Conservation (phyloP, 1,139 yeast species). For the Kodamaea sp. region DNA sequence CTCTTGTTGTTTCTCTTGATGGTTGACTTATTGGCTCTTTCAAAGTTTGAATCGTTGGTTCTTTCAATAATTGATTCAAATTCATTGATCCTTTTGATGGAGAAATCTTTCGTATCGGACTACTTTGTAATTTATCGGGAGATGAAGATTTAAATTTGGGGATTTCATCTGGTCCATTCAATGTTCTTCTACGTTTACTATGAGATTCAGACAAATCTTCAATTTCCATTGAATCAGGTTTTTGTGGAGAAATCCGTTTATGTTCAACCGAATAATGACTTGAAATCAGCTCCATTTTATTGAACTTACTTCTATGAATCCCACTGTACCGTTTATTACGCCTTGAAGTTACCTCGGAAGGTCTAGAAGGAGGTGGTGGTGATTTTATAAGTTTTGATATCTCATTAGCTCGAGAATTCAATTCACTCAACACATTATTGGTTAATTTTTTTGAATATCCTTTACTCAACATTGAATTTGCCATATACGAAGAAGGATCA, state of each 20-base stretch:
- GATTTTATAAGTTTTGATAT: conserved; percentile 21
- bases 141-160: conserved; percentile 12
- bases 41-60: too few species aligned
- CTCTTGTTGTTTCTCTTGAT: too few species aligned
- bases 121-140: conserved; percentile 9
- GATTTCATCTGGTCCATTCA: conserved; percentile 25
- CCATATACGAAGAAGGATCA: conserved; percentile 10
- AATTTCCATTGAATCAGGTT: conserved; percentile 1
- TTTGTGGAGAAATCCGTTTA: background rate
- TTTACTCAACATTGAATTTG: conserved; percentile 29
- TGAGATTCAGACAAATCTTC: conserved; percentile 10
- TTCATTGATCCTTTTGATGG: conserved; percentile 42
- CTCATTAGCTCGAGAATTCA: conserved; percentile 34
- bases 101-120: conserved; percentile 28
- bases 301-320: conserved; percentile 32
- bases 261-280: conserved; percentile 34
- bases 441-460: conserved; percentile 43
- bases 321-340: conserved; percentile 31
- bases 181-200: conserved; percentile 22
- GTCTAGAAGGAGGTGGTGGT: conserved; percentile 9
- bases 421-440: conserved; percentile 39
- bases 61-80: conserved; percentile 29
- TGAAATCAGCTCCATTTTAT: conserved; percentile 41
- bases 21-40: too few species aligned
- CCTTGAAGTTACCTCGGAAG: conserved; percentile 9